Base-by-base conservation (phyloP, 495 filamentous ascomycete genomes). In the Clohesyomyces aquaticus region DNA sequence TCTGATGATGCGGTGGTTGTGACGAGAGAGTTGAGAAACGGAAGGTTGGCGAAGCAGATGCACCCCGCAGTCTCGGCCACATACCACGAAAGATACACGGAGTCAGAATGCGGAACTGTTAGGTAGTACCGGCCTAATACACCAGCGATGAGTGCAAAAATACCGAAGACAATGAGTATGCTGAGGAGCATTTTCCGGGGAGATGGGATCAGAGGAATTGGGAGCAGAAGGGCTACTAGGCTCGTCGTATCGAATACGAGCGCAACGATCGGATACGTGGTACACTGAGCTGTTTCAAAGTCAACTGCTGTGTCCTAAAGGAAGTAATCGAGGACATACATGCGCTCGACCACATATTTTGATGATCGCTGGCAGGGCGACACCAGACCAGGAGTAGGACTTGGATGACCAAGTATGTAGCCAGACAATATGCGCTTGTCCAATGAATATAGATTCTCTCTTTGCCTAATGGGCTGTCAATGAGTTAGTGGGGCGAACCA, bases 221-320 rank as follows among this genome's bases (percentile, higher is more conserved):
- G 83, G n/a, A 88, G 79, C 46, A 74, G 74, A 25, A 88, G 77
- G 76, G 87, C 87, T 28, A 80, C 71, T 4, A 82, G 60, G 57
- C 87, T 85, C 0, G 85, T 88, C 11, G 87, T 80, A 63, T 87
- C 87, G 74, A 88, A 82, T 9, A 83, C 81, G 9, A 84, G 80
- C 57, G 86, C 81, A 3, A 79, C 83, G 55, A 89, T 86, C 0
- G 85, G 75, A 26, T 79, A 77, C 18, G 72, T 71, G n/a, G 62
- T 54, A 65, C 76, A 77, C 60, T 78, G 75, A 0, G 42, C 66
- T 69, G 26, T 8, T 12, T 32, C 1, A 25, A 22, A 28, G 65
- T 70, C 25, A 62, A 48, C 10, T 9, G 26, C 16, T 59, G 11
- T 25, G 25, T 32, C 59, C 63, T 80, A 80, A 57, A 82, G 4